These are phyloP conservation scores for Zoysia japonica DNA, from an alignment of 176 grass and related monocot genomes.

Conservation along the genomic window DNA sequence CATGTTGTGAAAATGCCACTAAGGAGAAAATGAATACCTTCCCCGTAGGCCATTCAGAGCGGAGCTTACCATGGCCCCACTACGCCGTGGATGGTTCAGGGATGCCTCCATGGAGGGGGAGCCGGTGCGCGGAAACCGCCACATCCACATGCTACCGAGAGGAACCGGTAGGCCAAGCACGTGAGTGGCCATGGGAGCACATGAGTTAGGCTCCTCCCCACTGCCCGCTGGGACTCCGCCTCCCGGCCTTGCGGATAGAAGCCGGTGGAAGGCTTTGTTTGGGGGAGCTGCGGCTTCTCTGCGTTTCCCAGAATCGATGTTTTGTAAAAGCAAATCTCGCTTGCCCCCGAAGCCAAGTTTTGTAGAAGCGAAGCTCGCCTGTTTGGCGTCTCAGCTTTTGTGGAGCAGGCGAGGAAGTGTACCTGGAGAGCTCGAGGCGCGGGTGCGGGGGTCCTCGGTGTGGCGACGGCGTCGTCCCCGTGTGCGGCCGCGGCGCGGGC, in stretches of 20 bases:
- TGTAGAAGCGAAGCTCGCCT: no score
- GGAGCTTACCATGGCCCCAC: constrained; percentile 31
- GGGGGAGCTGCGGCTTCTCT: no score
- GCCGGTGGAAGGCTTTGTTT: neutral
- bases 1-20: neutral
- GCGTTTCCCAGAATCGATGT: no score
- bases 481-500: no score
- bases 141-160: constrained; percentile 35
- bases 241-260: neutral
- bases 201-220: constrained; percentile 6
- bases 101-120: constrained; percentile 1
- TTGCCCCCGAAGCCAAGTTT: no score
- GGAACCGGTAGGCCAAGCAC: constrained; percentile 13
- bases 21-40: constrained; percentile 30
- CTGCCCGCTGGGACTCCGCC: neutral
- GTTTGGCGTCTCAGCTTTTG: no score
- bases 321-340: no score
- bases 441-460: no score
- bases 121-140: neutral
- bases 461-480: no score
- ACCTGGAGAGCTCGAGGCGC: no score
- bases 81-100: neutral
- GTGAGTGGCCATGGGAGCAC: constrained; percentile 40
- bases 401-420: no score
- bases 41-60: constrained; percentile 28